These are phyloP conservation scores for Sungouiella blattae DNA, from an alignment of 805 yeast species.

Conservation along the genomic window DNA sequence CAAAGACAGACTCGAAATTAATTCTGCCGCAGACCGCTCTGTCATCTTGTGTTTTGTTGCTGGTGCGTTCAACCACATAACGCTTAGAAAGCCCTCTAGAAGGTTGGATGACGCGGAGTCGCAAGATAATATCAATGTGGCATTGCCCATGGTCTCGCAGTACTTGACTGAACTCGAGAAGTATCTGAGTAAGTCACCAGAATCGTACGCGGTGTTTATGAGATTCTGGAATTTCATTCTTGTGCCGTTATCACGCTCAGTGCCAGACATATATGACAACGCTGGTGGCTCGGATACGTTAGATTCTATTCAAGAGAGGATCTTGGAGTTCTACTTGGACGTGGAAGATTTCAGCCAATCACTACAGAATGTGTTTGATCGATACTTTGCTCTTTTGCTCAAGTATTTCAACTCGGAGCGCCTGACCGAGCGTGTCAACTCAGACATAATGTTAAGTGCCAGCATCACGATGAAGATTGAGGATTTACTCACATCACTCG, in stretches of 20 bases:
- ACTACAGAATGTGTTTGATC: slow-evolving; percentile 8
- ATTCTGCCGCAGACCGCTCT: slow-evolving; percentile 17
- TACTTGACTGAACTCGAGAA: slow-evolving; percentile 21
- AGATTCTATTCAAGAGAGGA: no score
- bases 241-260: slow-evolving; percentile 10
- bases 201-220: slow-evolving; percentile 20
- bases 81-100: slow-evolving; percentile 19
- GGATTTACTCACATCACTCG: slow-evolving; percentile 17
- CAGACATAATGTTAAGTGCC: slow-evolving; percentile 16
- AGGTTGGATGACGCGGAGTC: slow-evolving; percentile 15
- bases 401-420: slow-evolving; percentile 2
- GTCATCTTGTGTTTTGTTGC: slow-evolving; percentile 35
- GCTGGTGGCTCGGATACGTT: slow-evolving; percentile 18
- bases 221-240: slow-evolving; percentile 25
- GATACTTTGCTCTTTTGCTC: slow-evolving; percentile 10
- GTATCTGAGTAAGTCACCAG: slow-evolving; percentile 19
- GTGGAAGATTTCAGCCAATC: slow-evolving; percentile 6
- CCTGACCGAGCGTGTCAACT: not conserved
- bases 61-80: slow-evolving; percentile 36
- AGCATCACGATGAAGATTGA: slow-evolving; percentile 22
- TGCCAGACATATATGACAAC: slow-evolving; percentile 23
- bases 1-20: slow-evolving; percentile 24
- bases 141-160: slow-evolving; percentile 21
- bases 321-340: slow-evolving; percentile 21
- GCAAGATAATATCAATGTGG: slow-evolving; percentile 10